Evolutionary conservation across 2,329 filamentous ascomycete genomes (phyloP).

Genomic region (Fusarium miscanthi): DNA sequence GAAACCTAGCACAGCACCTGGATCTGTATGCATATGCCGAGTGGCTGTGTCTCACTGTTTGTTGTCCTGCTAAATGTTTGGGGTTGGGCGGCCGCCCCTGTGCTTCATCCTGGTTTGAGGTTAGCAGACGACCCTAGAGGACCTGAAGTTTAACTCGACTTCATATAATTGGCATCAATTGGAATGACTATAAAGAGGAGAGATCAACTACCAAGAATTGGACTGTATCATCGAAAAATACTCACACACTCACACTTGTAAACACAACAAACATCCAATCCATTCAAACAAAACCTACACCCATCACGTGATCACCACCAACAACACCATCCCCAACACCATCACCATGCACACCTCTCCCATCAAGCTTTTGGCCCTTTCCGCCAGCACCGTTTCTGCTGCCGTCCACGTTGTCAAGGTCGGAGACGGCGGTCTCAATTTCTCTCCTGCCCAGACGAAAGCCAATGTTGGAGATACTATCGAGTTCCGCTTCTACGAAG

Average conservation of each 20-base stretch:
- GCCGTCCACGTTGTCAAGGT: constrained; percentile 41
- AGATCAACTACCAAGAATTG: not conserved
- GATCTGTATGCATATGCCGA: constrained; percentile 1
- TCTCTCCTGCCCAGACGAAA: constrained; percentile 62
- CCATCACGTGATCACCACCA: not conserved
- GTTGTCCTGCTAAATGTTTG: not conserved
- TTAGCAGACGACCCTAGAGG: constrained; percentile 12
- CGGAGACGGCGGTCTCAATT: constrained; percentile 53
- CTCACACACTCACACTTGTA: not conserved
- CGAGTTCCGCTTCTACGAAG: constrained; percentile 57
- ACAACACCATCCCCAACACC: not conserved
- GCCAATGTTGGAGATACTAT: constrained; percentile 62
- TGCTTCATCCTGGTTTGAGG: constrained; percentile 37
- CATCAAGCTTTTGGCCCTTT: constrained; percentile 24
- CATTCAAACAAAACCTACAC: not conserved
- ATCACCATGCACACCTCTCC: constrained; percentile 29
- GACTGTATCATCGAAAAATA: constrained; percentile 1
- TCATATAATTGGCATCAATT: constrained; percentile 2
- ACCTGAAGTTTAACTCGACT: constrained; percentile 7
- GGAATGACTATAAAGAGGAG: constrained; percentile 21
- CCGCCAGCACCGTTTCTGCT: constrained; percentile 19
- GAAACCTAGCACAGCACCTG: not conserved
- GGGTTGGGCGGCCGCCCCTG: constrained; percentile 22
- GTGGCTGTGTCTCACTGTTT: constrained; percentile 20
- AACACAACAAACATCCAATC: constrained; percentile 5